These are phyloP conservation scores for Citrus trifoliata DNA, from an alignment of 345 rosid genomes.

Conservation along the genomic window DNA sequence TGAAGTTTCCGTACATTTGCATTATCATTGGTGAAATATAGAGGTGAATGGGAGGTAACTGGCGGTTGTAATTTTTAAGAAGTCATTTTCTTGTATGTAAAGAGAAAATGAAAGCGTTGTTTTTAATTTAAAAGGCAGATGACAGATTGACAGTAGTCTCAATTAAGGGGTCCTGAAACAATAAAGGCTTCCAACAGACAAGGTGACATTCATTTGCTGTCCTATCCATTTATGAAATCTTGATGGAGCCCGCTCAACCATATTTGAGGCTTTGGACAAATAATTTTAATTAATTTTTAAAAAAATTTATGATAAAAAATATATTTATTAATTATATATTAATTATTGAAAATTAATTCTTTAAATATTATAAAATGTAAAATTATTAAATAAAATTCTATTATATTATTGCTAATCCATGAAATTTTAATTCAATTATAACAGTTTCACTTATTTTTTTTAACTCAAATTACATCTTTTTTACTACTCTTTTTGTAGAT, in stretches of 20 bases:
- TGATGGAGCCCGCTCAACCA: background rate
- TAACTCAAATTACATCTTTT: too few relatives aligned
- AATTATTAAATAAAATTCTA: too few relatives aligned
- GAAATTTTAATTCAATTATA: too few relatives aligned
- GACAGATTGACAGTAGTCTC: background rate
- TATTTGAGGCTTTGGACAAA: too few relatives aligned
- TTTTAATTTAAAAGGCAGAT: background rate
- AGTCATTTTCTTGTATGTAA: background rate
- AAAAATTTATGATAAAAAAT: too few relatives aligned
- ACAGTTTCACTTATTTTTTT: too few relatives aligned
- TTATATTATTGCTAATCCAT: too few relatives aligned
- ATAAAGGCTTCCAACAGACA: background rate
- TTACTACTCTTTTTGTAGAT: too few relatives aligned
- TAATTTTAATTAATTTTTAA: accelerated
- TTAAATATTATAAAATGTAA: too few relatives aligned
- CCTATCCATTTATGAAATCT: background rate
- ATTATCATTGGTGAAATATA: background rate
- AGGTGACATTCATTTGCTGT: background rate
- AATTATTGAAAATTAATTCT: too few relatives aligned
- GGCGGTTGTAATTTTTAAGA: background rate
- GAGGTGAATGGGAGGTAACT: background rate
- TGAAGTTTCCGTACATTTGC: too few relatives aligned
- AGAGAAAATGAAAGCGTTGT: background rate
- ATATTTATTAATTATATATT: too few relatives aligned
- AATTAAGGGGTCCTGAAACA: background rate